A percentile compares a stretch with the other conserved stretches of the same genome.
Conservation (phyloP, 2,329 filamentous ascomycete genomes). For the Botrytis hyacinthi region DNA sequence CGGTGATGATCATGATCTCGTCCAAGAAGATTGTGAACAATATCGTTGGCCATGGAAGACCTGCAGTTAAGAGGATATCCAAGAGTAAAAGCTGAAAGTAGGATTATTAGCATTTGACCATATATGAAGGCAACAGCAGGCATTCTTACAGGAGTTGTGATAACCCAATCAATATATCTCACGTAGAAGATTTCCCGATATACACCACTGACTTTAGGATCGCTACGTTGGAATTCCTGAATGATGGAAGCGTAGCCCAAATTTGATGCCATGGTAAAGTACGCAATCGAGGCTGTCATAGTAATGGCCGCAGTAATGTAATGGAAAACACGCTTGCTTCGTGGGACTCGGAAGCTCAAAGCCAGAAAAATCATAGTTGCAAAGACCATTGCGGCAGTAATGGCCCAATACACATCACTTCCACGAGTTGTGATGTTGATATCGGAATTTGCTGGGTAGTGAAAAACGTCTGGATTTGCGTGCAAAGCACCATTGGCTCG, state of each 20-base stretch:
- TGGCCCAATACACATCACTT: conserved; percentile 62
- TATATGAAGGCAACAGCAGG: not conserved
- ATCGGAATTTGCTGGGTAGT: conserved; percentile 43
- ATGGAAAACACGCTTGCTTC: conserved; percentile 59
- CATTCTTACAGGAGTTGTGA: conserved; percentile 54
- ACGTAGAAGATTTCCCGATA: conserved; percentile 66
- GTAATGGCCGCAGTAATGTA: conserved; percentile 61
- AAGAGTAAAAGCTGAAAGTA: conserved; percentile 51
- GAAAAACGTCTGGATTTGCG: conserved; percentile 31
- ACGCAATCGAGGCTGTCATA: conserved; percentile 58
- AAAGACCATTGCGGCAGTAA: conserved; percentile 57
- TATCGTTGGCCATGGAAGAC: conserved; percentile 63
- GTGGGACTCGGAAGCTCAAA: conserved; percentile 52
- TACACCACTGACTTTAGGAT: conserved; percentile 47
- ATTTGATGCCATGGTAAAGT: conserved; percentile 67
- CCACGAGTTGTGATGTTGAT: conserved; percentile 58
- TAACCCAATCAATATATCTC: conserved; percentile 62
- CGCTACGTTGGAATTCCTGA: conserved; percentile 54
- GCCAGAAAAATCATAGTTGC: conserved; percentile 54
- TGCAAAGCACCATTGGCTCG: conserved; percentile 28
- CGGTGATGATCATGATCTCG: conserved; percentile 65
- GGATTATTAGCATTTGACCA: not conserved
- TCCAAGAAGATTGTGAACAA: conserved; percentile 61
- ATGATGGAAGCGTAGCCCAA: conserved; percentile 61
- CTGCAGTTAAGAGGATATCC: conserved; percentile 62